Evolutionary conservation across 805 yeast species (phyloP).

Genomic region (Saturnispora hagleri): DNA sequence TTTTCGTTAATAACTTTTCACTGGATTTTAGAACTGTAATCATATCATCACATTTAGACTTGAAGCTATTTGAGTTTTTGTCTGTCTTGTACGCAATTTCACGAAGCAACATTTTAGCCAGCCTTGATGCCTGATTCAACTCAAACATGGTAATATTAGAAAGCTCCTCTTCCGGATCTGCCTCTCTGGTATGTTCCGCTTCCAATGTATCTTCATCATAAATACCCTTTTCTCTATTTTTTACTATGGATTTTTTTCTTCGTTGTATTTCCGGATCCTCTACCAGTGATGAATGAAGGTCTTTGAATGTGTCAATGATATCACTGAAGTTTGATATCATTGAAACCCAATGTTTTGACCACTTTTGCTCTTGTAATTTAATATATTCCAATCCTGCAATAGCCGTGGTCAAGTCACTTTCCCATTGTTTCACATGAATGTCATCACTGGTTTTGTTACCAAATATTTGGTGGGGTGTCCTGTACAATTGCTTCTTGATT

Average conservation of each 20-base stretch:
- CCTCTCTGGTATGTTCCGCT: background rate
- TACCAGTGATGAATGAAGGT: constrained; percentile 19
- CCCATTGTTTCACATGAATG: constrained; percentile 32
- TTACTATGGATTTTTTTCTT: constrained; percentile 17
- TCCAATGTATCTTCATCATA: constrained; percentile 14
- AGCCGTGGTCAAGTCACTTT: constrained; percentile 33
- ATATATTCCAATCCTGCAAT: constrained; percentile 37
- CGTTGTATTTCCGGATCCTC: constrained; percentile 13
- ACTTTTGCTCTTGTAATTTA: constrained; percentile 23
- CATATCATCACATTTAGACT: constrained; percentile 33
- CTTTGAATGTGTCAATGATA: constrained; percentile 25
- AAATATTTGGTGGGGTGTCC: constrained; percentile 30
- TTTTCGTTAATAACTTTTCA: constrained; percentile 33
- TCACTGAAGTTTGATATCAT: constrained; percentile 29
- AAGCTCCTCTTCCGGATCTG: constrained; percentile 23
- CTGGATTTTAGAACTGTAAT: constrained; percentile 28
- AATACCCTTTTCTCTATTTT: constrained; percentile 18
- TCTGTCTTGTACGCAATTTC: constrained; percentile 19
- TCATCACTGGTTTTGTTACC: constrained; percentile 31
- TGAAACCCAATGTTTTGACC: constrained; percentile 20
- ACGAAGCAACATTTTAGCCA: constrained; percentile 20
- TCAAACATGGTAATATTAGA: constrained; percentile 24
- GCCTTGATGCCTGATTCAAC: constrained; percentile 22
- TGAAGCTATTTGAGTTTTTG: constrained; percentile 22
- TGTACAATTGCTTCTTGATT: constrained; percentile 27